Evolutionary conservation across 2,329 filamentous ascomycete species (phyloP).

Genomic region (Exserohilum turcica): DNA sequence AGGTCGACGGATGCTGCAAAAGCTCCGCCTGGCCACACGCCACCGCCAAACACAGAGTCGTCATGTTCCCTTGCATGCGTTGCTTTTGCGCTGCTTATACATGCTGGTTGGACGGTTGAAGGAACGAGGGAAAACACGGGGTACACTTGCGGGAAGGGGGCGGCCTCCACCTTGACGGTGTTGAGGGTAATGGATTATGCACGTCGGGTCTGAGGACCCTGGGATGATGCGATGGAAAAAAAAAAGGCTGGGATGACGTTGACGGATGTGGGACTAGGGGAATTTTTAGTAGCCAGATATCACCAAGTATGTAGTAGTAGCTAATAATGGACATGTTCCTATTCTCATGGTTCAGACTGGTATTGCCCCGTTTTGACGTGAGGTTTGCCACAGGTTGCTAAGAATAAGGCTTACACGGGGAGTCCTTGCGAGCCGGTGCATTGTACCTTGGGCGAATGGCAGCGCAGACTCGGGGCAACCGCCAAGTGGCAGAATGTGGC

Average conservation of each 20-base stretch:
- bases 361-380: conserved; percentile 18
- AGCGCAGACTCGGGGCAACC: not conserved
- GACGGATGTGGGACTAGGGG: conserved; percentile 3
- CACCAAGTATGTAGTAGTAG: not conserved
- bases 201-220: conserved; percentile 10
- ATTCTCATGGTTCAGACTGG: too few species aligned
- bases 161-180: conserved; percentile 23
- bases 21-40: conserved; percentile 12
- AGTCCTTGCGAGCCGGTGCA: not conserved
- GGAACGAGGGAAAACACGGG: conserved; percentile 8
- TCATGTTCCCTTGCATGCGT: conserved; percentile 17
- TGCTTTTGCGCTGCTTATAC: conserved; percentile 18
- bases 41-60: conserved; percentile 11
- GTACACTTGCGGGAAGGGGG: conserved; percentile 9
- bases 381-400: conserved; percentile 15
- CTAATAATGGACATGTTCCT: conserved; percentile 15
- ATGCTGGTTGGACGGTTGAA: conserved; percentile 10
- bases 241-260: conserved; percentile 17
- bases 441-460: not conserved
- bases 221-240: conserved; percentile 12
- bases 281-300: conserved; percentile 14
- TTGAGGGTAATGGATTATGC: conserved; percentile 19
- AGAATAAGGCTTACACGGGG: conserved; percentile 1
- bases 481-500: conserved; percentile 1
- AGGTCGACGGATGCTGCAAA: conserved; percentile 13